Conservation (phyloP, 768 basidiomycete genomes). For the Auricularia auricula-judae region DNA sequence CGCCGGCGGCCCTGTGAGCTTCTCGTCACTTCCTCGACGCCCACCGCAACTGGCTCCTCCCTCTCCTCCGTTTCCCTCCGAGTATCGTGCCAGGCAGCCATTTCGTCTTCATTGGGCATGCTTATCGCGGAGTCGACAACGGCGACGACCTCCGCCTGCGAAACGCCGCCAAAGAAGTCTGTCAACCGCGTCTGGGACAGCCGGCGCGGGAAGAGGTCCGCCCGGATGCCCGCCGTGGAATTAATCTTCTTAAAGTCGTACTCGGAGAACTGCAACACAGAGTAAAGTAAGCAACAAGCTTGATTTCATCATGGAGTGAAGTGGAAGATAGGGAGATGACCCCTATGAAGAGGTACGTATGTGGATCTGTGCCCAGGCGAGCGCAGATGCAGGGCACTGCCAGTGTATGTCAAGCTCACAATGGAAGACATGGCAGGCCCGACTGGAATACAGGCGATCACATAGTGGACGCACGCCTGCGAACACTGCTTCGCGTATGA, state of each 20-base stretch:
- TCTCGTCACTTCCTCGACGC: no score
- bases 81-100: not conserved
- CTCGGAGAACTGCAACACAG: conserved; percentile 53
- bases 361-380: not conserved
- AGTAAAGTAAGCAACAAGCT: no score
- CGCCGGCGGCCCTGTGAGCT: no score
- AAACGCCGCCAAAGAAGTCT: conserved; percentile 84
- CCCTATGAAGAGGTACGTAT: no score
- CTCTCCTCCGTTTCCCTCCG: no score
- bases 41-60: no score
- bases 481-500: no score
- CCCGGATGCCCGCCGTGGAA: conserved; percentile 84
- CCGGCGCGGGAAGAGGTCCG: conserved; percentile 62
- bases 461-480: no score
- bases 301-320: not conserved
- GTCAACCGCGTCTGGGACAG: conserved; percentile 48
- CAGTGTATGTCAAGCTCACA: not conserved
- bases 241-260: conserved; percentile 66
- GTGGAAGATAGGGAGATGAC: no score
- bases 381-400: not conserved
- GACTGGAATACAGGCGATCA: no score
- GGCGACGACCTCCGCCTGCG: conserved; percentile 58
- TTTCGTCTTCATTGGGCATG: not conserved
- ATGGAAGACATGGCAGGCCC: no score
- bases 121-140: not conserved